A percentile compares a stretch with the other conserved stretches of the same genome.
Evolutionary conservation across 148 eudicot species (phyloP).

Genomic region (Simmondsia chinensis): DNA sequence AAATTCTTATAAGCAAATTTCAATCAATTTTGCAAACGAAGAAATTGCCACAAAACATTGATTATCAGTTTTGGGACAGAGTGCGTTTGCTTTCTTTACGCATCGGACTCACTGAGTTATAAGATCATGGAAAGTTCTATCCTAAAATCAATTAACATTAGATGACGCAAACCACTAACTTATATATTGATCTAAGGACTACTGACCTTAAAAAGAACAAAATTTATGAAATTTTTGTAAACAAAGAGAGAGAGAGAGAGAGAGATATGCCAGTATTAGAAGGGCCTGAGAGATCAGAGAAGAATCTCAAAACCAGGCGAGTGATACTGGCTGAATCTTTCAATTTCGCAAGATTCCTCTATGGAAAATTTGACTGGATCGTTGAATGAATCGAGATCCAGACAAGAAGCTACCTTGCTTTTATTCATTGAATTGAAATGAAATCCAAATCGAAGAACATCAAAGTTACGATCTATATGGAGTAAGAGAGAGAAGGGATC

Average conservation of each 20-base stretch:
- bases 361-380: conserved; percentile 24
- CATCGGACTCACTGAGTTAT: too few relatives aligned
- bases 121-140: too few relatives aligned
- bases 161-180: too few relatives aligned
- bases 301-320: conserved; percentile 42
- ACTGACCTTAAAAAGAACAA: too few relatives aligned
- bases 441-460: neutral
- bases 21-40: conserved; percentile 56
- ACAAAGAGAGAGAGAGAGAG: neutral
- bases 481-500: neutral
- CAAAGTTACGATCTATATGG: neutral
- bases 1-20: neutral
- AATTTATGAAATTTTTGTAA: neutral
- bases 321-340: conserved; percentile 29
- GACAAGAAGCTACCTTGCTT: conserved; percentile 51
- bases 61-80: conserved; percentile 56
- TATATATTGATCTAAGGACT: too few relatives aligned
- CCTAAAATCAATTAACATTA: too few relatives aligned
- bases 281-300: conserved; percentile 45
- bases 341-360: conserved; percentile 19
- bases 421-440: neutral
- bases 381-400: conserved; percentile 14
- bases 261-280: conserved; percentile 27
- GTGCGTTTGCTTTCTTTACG: conserved; percentile 86
- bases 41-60: conserved; percentile 76